Evolutionary conservation across 495 filamentous ascomycete species (phyloP).

Genomic region (Penicillium robsamsonii): DNA sequence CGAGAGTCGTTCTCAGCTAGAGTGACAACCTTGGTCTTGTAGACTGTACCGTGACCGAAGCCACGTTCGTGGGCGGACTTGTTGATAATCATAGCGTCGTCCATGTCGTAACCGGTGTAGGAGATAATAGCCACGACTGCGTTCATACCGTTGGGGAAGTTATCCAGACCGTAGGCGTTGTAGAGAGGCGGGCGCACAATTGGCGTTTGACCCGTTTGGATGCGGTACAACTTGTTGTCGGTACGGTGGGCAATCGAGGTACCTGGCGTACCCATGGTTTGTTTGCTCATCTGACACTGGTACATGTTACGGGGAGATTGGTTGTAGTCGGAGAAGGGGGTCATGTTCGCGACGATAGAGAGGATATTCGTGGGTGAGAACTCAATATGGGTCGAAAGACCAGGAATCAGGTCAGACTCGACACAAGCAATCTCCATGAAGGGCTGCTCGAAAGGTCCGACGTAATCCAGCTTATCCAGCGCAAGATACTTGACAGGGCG

Average conservation of each 20-base stretch:
- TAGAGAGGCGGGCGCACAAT: slow-evolving; percentile 88
- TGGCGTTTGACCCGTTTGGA: slow-evolving; percentile 95
- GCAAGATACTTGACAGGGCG: slow-evolving; percentile 90
- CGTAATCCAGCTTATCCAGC: slow-evolving; percentile 76
- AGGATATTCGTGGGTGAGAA: slow-evolving; percentile 95
- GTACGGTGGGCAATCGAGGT: slow-evolving; percentile 82
- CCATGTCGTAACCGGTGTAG: slow-evolving; percentile 99
- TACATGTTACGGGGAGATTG: slow-evolving; percentile 99
- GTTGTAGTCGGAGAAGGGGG: slow-evolving; percentile 98
- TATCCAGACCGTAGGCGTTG: slow-evolving; percentile 95
- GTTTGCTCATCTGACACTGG: slow-evolving; percentile 99
- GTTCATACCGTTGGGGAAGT: slow-evolving; percentile 98
- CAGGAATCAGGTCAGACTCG: slow-evolving; percentile 76
- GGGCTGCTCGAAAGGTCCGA: slow-evolving; percentile 93
- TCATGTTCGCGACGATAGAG: slow-evolving; percentile 97
- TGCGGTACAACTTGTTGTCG: slow-evolving; percentile 93
- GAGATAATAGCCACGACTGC: slow-evolving; percentile 96
- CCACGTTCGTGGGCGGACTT: slow-evolving; percentile 96
- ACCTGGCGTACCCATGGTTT: slow-evolving; percentile 96
- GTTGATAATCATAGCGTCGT: slow-evolving; percentile 99
- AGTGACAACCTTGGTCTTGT: slow-evolving; percentile 89
- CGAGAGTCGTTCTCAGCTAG: slow-evolving; percentile 69
- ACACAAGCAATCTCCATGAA: slow-evolving; percentile 97
- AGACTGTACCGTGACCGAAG: slow-evolving; percentile 94
- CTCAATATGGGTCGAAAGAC: slow-evolving; percentile 89